These are phyloP conservation scores for Quercus mongolica DNA, from an alignment of 306 rosid species.

Conservation along the genomic window DNA sequence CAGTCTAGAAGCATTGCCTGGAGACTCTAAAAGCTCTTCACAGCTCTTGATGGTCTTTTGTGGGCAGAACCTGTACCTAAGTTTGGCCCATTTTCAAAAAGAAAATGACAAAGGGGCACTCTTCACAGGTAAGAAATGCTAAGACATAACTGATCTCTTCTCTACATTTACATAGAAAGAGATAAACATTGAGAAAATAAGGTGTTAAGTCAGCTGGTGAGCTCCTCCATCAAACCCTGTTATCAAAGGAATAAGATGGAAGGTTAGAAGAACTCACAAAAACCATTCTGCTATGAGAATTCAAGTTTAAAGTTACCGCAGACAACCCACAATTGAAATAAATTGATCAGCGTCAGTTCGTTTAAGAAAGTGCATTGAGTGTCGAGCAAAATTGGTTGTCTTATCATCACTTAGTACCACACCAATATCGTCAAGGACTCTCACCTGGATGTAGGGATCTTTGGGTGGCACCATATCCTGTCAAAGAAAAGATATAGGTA, in stretches of 20 bases:
- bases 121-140: not conserved
- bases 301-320: conserved; percentile 9
- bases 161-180: not conserved
- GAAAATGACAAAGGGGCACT: not conserved
- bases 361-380: conserved; percentile 91
- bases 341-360: conserved; percentile 86
- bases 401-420: conserved; percentile 77
- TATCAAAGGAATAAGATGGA: conserved; percentile 7
- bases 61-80: too few relatives aligned
- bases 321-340: conserved; percentile 56
- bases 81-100: too few relatives aligned
- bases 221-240: conserved; percentile 96
- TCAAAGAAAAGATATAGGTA: conserved; percentile 17
- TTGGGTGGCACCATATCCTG: conserved; percentile 98
- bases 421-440: conserved; percentile 83
- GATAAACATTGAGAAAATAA: not conserved
- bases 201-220: conserved; percentile 40
- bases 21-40: too few relatives aligned
- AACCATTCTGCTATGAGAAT: not conserved
- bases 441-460: conserved; percentile 86
- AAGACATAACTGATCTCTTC: not conserved
- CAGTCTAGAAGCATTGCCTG: too few relatives aligned
- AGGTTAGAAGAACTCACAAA: not conserved
- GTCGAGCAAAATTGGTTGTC: conserved; percentile 67
- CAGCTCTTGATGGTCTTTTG: too few relatives aligned